These are phyloP conservation scores for Corylus avellana DNA, from an alignment of 306 rosid species.

Conservation along the genomic window DNA sequence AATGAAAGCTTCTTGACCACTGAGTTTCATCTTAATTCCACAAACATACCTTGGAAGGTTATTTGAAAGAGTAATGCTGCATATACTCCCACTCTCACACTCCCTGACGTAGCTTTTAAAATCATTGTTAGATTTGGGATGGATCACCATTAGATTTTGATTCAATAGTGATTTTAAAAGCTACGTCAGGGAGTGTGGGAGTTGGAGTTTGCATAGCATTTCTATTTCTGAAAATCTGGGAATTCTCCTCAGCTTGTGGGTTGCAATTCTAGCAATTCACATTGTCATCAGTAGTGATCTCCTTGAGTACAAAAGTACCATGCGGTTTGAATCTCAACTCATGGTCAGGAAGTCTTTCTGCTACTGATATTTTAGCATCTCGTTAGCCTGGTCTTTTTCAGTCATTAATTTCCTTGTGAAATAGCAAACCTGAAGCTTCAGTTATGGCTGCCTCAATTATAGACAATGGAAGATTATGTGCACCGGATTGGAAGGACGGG, in stretches of 20 bases:
- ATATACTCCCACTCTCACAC: too few relatives aligned
- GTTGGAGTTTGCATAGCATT: too few relatives aligned
- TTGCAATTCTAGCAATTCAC: slow-evolving; percentile 20
- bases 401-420: slow-evolving; percentile 59
- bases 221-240: slow-evolving; percentile 16
- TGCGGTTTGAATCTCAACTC: slow-evolving; percentile 11
- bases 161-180: too few relatives aligned
- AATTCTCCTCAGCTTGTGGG: slow-evolving; percentile 19
- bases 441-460: slow-evolving; percentile 79
- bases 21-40: slow-evolving; percentile 26
- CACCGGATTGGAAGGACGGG: slow-evolving; percentile 95
- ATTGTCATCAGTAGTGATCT: background rate
- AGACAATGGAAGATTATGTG: slow-evolving; percentile 95
- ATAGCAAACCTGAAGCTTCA: slow-evolving; percentile 69
- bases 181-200: too few relatives aligned
- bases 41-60: slow-evolving; percentile 9
- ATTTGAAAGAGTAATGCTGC: slow-evolving; percentile 10
- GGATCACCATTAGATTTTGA: too few relatives aligned
- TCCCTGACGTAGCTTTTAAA: too few relatives aligned
- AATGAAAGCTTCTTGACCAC: slow-evolving; percentile 16
- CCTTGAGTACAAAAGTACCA: background rate
- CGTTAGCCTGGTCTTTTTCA: slow-evolving; percentile 44
- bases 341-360: slow-evolving; percentile 20
- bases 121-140: too few relatives aligned
- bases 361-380: slow-evolving; percentile 46